Evolutionary conservation across 169 alveolate genomes (phyloP).

Genomic region (Cryptosporidium bovis): DNA sequence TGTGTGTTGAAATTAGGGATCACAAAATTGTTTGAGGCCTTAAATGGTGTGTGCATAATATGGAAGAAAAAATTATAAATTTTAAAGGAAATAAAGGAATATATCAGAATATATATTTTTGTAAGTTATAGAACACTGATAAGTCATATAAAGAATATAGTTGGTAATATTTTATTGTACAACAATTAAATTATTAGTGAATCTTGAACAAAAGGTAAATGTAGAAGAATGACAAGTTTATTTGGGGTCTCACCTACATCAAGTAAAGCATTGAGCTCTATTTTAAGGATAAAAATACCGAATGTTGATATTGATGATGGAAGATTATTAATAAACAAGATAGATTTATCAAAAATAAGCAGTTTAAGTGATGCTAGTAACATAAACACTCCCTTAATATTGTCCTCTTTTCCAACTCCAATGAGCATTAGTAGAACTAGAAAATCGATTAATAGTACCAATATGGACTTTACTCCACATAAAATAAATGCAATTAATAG

Average conservation of each 20-base stretch:
- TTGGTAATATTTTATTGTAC: no score
- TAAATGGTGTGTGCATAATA: slow-evolving; percentile 12
- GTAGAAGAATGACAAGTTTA: slow-evolving; percentile 13
- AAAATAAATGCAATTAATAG: neutral
- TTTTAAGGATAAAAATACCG: neutral
- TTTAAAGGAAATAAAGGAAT: neutral
- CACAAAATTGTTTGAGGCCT: no score
- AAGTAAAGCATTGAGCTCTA: slow-evolving; percentile 19
- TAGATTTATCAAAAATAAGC: no score
- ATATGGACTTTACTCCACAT: neutral
- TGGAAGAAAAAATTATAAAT: neutral
- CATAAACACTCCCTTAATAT: neutral
- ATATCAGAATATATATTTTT: no score
- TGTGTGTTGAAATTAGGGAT: no score
- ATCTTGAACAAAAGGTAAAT: neutral
- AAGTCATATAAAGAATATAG: no score
- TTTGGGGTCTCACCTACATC: slow-evolving; percentile 35
- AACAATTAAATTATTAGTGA: neutral
- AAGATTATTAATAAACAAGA: no score
- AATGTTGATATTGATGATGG: no score
- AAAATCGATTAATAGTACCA: neutral
- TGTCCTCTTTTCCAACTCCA: no score
- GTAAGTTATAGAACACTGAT: no score
- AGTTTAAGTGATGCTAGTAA: neutral
- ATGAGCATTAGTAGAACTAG: no score